Conservation (phyloP, 148 eudicot genomes). For the Chenopodium album region DNA sequence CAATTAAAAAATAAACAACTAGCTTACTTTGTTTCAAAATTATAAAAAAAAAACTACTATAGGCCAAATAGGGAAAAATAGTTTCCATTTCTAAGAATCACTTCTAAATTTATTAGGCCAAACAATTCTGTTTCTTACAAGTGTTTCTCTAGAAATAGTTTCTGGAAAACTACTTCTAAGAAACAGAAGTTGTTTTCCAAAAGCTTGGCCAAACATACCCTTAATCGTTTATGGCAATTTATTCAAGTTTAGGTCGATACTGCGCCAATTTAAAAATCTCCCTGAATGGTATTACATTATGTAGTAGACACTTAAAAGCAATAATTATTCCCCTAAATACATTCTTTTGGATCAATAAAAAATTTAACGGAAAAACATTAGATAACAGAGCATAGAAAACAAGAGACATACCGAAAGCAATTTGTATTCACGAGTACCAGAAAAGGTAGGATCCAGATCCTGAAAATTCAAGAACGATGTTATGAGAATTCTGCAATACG, state of each 20-base stretch:
- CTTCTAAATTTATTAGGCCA: no score
- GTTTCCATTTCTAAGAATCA: no score
- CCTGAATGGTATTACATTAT: background rate
- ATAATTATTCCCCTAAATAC: background rate
- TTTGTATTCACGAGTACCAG: conserved; percentile 60
- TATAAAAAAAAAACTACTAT: no score
- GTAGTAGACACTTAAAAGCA: background rate
- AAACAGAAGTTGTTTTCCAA: no score
- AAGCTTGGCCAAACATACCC: no score
- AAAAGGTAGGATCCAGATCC: conserved; percentile 72
- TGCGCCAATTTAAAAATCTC: no score
- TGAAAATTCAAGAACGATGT: conserved; percentile 28
- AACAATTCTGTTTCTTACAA: no score
- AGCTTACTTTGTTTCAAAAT: no score
- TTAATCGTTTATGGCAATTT: background rate
- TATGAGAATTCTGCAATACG: background rate
- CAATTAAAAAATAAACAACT: no score
- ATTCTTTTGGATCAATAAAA: background rate
- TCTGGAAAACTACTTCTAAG: no score
- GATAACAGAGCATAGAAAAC: background rate
- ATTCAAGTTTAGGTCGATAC: background rate
- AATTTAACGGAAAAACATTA: background rate
- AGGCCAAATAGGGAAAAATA: no score
- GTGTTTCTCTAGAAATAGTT: no score
- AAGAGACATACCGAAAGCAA: conserved; percentile 49